These are phyloP conservation scores for Hypoxylon rickii DNA, from an alignment of 495 filamentous ascomycete genomes.

Conservation along the genomic window DNA sequence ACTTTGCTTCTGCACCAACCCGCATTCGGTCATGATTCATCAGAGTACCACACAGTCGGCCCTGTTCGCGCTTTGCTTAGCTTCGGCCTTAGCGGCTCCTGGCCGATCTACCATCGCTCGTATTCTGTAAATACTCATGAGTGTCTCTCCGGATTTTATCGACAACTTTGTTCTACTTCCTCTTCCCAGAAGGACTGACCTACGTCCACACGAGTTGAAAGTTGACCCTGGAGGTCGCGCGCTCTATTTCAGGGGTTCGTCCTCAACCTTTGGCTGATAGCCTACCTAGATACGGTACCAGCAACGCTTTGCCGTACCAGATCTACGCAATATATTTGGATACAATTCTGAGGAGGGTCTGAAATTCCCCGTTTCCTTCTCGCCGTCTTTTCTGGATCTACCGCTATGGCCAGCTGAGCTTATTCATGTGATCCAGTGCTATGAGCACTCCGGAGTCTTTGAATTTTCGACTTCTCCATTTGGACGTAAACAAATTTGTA, in stretches of 20 bases:
- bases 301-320: background rate
- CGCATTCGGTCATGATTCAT: conserved; percentile 40
- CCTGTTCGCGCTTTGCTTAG: conserved; percentile 26
- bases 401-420: conserved; percentile 22
- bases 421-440: conserved; percentile 11
- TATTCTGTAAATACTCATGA: background rate
- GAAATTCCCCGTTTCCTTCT: background rate
- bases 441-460: conserved; percentile 23
- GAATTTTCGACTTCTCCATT: conserved; percentile 6
- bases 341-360: background rate
- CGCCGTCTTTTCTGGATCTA: background rate
- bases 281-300: conserved; percentile 6
- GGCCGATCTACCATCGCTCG: background rate
- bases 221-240: conserved; percentile 21
- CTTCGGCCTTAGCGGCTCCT: conserved; percentile 21
- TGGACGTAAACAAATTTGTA: conserved; percentile 12
- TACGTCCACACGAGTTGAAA: background rate
- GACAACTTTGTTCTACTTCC: background rate
- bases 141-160: conserved; percentile 8
- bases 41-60: conserved; percentile 23
- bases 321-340: conserved; percentile 1
- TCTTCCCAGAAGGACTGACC: background rate
- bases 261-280: background rate
- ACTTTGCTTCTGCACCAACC: conserved; percentile 15
- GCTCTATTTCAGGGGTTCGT: background rate